These are phyloP conservation scores for Nepenthes alata DNA, from an alignment of 179 eudicot species.

Conservation along the genomic window DNA sequence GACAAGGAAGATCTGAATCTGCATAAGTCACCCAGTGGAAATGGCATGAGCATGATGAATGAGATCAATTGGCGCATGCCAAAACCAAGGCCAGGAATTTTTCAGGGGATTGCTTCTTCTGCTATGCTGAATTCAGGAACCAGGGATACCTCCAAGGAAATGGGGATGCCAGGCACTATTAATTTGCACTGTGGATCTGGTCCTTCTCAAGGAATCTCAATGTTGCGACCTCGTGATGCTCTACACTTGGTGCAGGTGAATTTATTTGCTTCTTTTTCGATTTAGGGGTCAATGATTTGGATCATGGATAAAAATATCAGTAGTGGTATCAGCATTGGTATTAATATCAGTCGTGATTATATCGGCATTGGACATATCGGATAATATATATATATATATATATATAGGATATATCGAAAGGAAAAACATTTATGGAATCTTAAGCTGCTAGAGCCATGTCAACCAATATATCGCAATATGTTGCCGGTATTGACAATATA, in stretches of 20 bases:
- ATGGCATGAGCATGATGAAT: constrained; percentile 39
- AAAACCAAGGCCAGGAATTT: constrained; percentile 48
- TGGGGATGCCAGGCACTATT: constrained; percentile 31
- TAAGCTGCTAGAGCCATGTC: no score
- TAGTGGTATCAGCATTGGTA: no score
- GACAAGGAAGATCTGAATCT: no score
- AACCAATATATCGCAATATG: no score
- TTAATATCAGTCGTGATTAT: no score
- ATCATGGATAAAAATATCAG: no score
- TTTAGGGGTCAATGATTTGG: no score
- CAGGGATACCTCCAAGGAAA: constrained; percentile 37
- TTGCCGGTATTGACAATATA: no score
- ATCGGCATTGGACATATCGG: no score
- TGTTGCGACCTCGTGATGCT: constrained; percentile 63
- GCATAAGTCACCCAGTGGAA: constrained; percentile 41
- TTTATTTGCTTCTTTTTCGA: background rate
- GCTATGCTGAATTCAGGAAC: constrained; percentile 59
- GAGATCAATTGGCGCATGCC: constrained; percentile 51
- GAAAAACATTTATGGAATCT: no score
- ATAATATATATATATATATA: no score
- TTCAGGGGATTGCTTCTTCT: constrained; percentile 56
- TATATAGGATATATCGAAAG: no score
- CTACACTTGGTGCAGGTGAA: constrained; percentile 65
- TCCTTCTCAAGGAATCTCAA: constrained; percentile 53
- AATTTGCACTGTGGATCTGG: constrained; percentile 54